These are phyloP conservation scores for Microcos paniculata DNA, from an alignment of 345 rosid genomes.

Conservation along the genomic window DNA sequence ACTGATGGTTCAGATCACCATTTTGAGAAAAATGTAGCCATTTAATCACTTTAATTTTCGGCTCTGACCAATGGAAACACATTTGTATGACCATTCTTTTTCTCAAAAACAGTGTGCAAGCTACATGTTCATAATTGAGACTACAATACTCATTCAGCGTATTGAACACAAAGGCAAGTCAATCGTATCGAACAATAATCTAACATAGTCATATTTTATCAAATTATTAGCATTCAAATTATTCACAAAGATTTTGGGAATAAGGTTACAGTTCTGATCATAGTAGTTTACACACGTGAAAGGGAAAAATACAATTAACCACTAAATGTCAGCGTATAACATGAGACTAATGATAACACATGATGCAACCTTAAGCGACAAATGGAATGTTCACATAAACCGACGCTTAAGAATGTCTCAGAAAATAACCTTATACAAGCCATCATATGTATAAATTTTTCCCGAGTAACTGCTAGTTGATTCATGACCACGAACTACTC, in stretches of 20 bases:
- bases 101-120: not conserved
- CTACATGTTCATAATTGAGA: not conserved
- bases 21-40: not conserved
- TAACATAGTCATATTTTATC: not conserved
- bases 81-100: not conserved
- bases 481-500: slow-evolving; percentile 86
- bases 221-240: not conserved
- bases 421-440: slow-evolving; percentile 70
- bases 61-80: not conserved
- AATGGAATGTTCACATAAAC: not conserved
- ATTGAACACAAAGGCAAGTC: not conserved
- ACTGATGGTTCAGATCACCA: not conserved
- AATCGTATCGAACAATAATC: not conserved
- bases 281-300: not conserved
- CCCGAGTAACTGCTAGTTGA: slow-evolving; percentile 64
- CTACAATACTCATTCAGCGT: not conserved
- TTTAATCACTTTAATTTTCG: not conserved
- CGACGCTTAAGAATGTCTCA: not conserved
- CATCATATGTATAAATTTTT: slow-evolving; percentile 85
- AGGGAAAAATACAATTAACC: not conserved
- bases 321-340: not conserved
- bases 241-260: not conserved
- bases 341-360: not conserved
- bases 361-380: not conserved
- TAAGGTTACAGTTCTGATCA: not conserved